Percentiles rank a stretch among this genome's conserved stretches.
phyloP scores from a whole-genome alignment of 2,329 filamentous ascomycete species.

The Chaetomiaceae sp. region DNA sequence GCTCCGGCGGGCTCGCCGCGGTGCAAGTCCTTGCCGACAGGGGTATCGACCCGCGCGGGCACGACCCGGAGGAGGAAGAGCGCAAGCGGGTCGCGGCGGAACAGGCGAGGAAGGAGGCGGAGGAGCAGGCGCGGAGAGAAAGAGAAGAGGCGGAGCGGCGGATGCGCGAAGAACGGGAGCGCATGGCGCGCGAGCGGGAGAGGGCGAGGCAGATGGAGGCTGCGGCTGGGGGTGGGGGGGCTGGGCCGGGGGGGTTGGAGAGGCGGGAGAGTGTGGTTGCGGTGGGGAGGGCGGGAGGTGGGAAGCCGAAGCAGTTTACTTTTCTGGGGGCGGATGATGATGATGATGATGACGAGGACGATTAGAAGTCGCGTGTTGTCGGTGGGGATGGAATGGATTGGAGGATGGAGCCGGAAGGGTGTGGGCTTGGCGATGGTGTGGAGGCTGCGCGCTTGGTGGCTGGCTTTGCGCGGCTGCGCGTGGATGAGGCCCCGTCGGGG shows the following conservation, averaged over 20 bases:
- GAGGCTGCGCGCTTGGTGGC: too few species aligned
- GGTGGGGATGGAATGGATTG: not conserved
- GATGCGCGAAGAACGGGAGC: slow-evolving; percentile 42
- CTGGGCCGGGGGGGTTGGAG: slow-evolving; percentile 23
- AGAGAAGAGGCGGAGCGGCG: slow-evolving; percentile 32
- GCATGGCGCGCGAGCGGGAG: slow-evolving; percentile 41
- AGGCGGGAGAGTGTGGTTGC: slow-evolving; percentile 22
- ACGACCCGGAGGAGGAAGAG: slow-evolving; percentile 53
- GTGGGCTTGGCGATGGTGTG: too few species aligned
- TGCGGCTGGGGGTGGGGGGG: slow-evolving; percentile 25
- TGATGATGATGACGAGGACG: slow-evolving; percentile 45
- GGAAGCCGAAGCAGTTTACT: slow-evolving; percentile 45
- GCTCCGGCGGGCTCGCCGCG: slow-evolving; percentile 58
- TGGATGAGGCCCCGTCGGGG: too few species aligned
- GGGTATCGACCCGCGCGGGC: slow-evolving; percentile 55
- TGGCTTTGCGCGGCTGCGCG: too few species aligned
- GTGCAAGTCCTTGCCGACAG: slow-evolving; percentile 56
- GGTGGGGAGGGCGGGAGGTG: slow-evolving; percentile 27
- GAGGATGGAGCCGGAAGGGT: not conserved
- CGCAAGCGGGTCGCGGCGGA: slow-evolving; percentile 45
- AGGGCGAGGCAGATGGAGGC: slow-evolving; percentile 36
- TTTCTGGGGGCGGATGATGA: slow-evolving; percentile 44
- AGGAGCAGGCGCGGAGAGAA: slow-evolving; percentile 37
- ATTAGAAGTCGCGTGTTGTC: slow-evolving; percentile 7
- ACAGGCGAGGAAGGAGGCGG: slow-evolving; percentile 45